Evolutionary conservation across 2,329 filamentous ascomycete genomes (phyloP).

Genomic region (Rhynchosporium graminicola): DNA sequence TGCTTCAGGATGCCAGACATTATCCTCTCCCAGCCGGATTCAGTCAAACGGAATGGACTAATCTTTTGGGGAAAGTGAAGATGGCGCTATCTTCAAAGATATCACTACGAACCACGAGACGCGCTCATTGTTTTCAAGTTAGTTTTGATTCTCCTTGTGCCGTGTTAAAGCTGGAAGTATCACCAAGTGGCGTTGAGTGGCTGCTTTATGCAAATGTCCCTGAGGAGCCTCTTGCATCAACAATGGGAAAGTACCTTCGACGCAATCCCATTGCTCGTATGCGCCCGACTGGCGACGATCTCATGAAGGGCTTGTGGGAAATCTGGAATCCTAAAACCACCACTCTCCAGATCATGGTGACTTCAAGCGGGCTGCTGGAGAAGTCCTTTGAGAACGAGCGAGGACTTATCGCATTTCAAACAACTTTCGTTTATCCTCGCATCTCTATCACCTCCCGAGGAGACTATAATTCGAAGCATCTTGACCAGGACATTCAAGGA

Average conservation of each 20-base stretch:
- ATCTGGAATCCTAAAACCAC: slow-evolving; percentile 45
- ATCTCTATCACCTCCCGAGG: slow-evolving; percentile 42
- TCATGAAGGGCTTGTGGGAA: slow-evolving; percentile 48
- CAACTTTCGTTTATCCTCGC: slow-evolving; percentile 43
- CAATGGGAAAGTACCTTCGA: slow-evolving; percentile 44
- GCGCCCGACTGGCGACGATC: slow-evolving; percentile 38
- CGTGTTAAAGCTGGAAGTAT: slow-evolving; percentile 44
- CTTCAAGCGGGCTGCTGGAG: slow-evolving; percentile 38
- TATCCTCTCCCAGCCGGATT: slow-evolving; percentile 1
- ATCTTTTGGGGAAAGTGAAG: slow-evolving; percentile 37
- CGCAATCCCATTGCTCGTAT: slow-evolving; percentile 51
- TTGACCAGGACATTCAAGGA: slow-evolving; percentile 47
- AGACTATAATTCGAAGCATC: not conserved
- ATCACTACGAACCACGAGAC: slow-evolving; percentile 39
- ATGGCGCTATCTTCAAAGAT: slow-evolving; percentile 41
- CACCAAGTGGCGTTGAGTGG: slow-evolving; percentile 45
- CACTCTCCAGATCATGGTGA: slow-evolving; percentile 42
- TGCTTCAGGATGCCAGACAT: not conserved
- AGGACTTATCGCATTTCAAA: slow-evolving; percentile 22
- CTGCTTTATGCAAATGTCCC: slow-evolving; percentile 47
- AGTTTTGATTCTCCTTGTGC: slow-evolving; percentile 45
- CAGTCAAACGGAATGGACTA: slow-evolving; percentile 22
- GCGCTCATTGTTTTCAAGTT: slow-evolving; percentile 46
- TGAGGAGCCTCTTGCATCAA: slow-evolving; percentile 38
- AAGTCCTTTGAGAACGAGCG: slow-evolving; percentile 27